Evolutionary conservation across 495 filamentous ascomycete genomes (phyloP), one percentile per base, ranked within the genome.

Genomic region (Hypomontagnella monticulosa): DNA sequence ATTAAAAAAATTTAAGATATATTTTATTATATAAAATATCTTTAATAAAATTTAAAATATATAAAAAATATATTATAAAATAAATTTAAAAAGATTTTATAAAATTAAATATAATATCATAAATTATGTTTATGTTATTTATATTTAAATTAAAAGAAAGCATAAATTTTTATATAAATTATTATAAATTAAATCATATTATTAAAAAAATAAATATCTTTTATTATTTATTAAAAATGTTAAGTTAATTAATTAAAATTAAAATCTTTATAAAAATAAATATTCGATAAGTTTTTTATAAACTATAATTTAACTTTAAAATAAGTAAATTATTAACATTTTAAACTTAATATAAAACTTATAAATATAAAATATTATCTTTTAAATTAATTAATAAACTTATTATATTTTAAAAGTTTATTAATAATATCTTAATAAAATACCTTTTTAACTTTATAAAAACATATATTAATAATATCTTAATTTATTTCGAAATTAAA

Each of bases 11-110:
- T n/a, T 47, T 41, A 36, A 41, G 4, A 14, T 15, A 49, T 7
- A 54, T 42, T 32, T 54, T 49, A 34, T 36, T 36, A 36, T 36
- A 11, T 5, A 36, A n/a, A n/a, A n/a, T n/a, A n/a, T n/a, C n/a
- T n/a, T n/a, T n/a, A n/a, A n/a, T n/a, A 36, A 36, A 36, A 36
- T 36, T 36, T 36, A 36, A 36, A 36, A 5, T 5, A 5, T 36
- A 36, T 5, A 5, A 36, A 5, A 36, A 5, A 36, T 36, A 36
- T 36, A 36, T 36, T 36, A 36, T 5, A 36, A 36, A 36, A 36
- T 36, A 36, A 36, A 36, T 36, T 36, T 5, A 36, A 5, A 36
- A 36, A 36, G 11, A 36, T 36, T 5, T n/a, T n/a, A n/a, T n/a
- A n/a, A n/a, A 36, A n/a, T n/a, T n/a, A n/a, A n/a, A n/a, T n/a